A percentile compares a stretch with the other conserved stretches of the same genome.
Evolutionary conservation across 2,329 filamentous ascomycete genomes (phyloP).

Genomic region (Stagonosporopsis vannaccii): DNA sequence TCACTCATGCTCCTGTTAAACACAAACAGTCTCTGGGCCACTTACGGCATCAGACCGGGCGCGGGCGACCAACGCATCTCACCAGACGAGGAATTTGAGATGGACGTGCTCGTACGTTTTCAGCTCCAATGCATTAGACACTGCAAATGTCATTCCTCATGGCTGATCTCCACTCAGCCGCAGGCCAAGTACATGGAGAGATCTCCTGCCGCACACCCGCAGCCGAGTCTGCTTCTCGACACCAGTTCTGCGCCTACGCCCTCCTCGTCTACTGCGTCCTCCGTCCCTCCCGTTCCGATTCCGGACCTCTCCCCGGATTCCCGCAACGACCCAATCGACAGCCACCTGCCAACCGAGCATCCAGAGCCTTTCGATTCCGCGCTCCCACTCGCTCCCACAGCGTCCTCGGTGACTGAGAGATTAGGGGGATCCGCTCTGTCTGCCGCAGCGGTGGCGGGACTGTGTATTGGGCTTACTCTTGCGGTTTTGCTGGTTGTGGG

Average conservation of each 20-base stretch:
- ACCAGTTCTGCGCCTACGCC: neutral
- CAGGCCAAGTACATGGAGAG: too few species aligned
- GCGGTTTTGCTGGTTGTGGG: conserved; percentile 7
- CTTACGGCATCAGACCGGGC: neutral
- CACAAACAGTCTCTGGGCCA: neutral
- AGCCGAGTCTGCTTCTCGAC: neutral
- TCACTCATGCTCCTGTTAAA: neutral
- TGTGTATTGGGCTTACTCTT: neutral
- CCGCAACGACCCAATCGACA: too few species aligned
- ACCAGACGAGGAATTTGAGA: neutral
- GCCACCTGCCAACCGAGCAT: too few species aligned
- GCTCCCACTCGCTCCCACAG: neutral
- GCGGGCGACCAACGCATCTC: neutral
- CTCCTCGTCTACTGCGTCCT: neutral
- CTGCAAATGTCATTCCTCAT: too few species aligned
- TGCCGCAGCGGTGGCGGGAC: neutral
- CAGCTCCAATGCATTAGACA: too few species aligned
- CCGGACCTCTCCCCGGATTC: too few species aligned
- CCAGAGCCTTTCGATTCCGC: neutral
- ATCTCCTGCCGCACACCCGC: too few species aligned
- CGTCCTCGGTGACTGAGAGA: neutral
- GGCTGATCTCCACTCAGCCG: too few species aligned
- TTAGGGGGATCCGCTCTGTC: neutral
- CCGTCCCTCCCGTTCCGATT: too few species aligned
- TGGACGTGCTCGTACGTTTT: conserved; percentile 1